A percentile compares a stretch with the other conserved stretches of the same genome.
Evolutionary conservation across 495 filamentous ascomycete genomes (phyloP).

Genomic region (Evernia prunastri): DNA sequence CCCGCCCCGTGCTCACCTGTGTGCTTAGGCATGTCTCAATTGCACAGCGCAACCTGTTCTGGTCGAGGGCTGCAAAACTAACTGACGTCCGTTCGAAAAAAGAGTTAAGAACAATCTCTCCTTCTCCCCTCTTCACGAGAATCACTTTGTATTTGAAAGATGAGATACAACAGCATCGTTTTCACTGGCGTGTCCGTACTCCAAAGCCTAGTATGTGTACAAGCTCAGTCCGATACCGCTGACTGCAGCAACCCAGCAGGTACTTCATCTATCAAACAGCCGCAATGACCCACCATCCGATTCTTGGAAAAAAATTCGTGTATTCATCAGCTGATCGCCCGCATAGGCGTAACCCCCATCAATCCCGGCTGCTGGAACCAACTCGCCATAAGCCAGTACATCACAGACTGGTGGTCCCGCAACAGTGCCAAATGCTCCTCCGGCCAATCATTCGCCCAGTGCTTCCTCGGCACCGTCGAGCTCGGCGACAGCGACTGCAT

Average conservation of each 20-base stretch:
- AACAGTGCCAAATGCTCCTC: background rate
- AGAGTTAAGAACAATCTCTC: background rate
- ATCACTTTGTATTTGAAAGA: background rate
- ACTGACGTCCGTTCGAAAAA: background rate
- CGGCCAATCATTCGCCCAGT: conserved; percentile 8
- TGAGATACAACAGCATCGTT: background rate
- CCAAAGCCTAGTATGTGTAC: background rate
- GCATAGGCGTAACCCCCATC: background rate
- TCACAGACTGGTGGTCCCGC: background rate
- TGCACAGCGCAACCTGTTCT: background rate
- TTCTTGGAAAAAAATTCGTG: background rate
- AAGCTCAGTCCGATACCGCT: background rate
- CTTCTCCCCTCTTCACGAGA: background rate
- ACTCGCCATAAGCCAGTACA: background rate
- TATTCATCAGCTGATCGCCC: background rate
- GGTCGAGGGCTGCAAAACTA: background rate
- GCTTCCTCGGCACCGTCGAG: conserved; percentile 1
- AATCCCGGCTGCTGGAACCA: conserved; percentile 6
- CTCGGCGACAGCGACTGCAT: conserved; percentile 10
- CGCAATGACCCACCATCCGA: background rate
- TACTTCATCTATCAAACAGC: background rate
- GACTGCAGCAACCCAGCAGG: background rate
- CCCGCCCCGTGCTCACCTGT: background rate
- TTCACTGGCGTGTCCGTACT: background rate
- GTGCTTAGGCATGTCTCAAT: background rate